Percentiles rank a stretch among this genome's conserved stretches.
phyloP scores from a whole-genome alignment of 352 stramenopile genomes.

The Globisporangium spiculum region DNA sequence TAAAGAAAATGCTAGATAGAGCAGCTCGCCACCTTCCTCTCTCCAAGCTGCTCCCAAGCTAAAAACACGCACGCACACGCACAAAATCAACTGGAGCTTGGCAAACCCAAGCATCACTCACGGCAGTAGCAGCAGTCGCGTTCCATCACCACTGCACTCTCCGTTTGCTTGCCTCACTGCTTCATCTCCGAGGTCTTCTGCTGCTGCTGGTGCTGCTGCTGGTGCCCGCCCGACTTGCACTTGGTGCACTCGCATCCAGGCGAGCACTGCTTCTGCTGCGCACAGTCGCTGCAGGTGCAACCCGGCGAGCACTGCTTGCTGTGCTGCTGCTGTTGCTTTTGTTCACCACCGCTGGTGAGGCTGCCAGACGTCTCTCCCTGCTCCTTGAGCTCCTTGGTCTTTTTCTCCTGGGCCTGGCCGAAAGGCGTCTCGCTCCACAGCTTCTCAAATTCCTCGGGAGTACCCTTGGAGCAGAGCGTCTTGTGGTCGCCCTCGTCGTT shows the following conservation, averaged over 20 bases:
- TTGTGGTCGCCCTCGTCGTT: conserved; percentile 68
- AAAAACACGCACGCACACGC: not conserved
- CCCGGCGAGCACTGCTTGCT: not conserved
- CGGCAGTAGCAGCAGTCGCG: not conserved
- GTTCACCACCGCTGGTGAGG: not conserved
- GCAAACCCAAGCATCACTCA: not conserved
- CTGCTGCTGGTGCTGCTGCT: not conserved
- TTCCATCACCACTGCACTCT: not conserved
- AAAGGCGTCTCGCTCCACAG: conserved; percentile 74
- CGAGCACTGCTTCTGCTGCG: not conserved
- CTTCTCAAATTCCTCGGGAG: conserved; percentile 67
- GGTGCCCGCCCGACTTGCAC: conserved; percentile 1
- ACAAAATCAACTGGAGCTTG: not conserved
- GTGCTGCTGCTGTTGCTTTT: not conserved
- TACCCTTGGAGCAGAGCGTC: conserved; percentile 51
- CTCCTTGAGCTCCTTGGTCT: conserved; percentile 49
- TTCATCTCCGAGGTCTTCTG: not conserved
- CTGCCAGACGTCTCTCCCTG: conserved; percentile 23
- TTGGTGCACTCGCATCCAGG: conserved; percentile 1
- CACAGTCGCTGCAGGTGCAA: not conserved
- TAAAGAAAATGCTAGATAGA: not conserved
- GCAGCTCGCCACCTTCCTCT: not conserved
- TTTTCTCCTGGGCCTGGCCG: conserved; percentile 62
- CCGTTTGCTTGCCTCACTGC: not conserved
- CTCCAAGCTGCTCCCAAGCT: not conserved